A percentile compares a stretch with the other conserved stretches of the same genome.
phyloP scores from a whole-genome alignment of 2,329 filamentous ascomycete species.

The Curvularia verruculosa region DNA sequence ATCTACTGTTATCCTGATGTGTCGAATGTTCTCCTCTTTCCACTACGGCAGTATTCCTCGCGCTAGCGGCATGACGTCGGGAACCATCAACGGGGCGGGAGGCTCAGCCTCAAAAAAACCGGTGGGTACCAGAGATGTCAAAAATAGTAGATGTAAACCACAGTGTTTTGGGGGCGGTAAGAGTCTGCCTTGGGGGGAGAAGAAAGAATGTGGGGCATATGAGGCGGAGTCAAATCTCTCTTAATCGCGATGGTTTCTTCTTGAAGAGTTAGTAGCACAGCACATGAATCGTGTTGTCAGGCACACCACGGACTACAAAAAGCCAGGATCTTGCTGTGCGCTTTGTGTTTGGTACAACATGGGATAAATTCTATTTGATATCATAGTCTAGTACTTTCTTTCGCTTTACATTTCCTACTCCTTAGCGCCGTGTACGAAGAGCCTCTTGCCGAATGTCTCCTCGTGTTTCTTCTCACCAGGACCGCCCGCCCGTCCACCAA shows the following conservation, averaged over 20 bases:
- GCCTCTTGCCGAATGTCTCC: constrained; percentile 66
- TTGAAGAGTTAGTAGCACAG: background rate
- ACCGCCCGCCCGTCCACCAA: constrained; percentile 66
- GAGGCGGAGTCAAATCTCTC: background rate
- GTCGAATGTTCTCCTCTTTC: background rate
- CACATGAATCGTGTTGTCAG: background rate
- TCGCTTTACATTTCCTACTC: constrained; percentile 9
- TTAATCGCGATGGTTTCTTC: background rate
- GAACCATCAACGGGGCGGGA: background rate
- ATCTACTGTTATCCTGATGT: too few relatives aligned
- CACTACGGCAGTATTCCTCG: background rate
- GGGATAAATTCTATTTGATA: background rate
- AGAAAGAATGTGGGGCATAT: background rate
- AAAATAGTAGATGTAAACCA: background rate
- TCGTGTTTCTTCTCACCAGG: constrained; percentile 68
- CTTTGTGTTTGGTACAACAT: background rate
- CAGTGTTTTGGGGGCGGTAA: background rate
- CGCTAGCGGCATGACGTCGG: background rate
- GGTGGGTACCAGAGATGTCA: background rate
- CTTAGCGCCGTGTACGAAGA: constrained; percentile 53
- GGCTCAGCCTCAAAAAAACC: background rate
- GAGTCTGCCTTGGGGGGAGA: background rate
- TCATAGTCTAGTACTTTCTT: too few relatives aligned
- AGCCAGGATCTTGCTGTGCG: background rate
- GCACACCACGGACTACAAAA: background rate